phyloP scores from a whole-genome alignment of 2,329 filamentous ascomycete species.

The Sporothrix sp. region DNA sequence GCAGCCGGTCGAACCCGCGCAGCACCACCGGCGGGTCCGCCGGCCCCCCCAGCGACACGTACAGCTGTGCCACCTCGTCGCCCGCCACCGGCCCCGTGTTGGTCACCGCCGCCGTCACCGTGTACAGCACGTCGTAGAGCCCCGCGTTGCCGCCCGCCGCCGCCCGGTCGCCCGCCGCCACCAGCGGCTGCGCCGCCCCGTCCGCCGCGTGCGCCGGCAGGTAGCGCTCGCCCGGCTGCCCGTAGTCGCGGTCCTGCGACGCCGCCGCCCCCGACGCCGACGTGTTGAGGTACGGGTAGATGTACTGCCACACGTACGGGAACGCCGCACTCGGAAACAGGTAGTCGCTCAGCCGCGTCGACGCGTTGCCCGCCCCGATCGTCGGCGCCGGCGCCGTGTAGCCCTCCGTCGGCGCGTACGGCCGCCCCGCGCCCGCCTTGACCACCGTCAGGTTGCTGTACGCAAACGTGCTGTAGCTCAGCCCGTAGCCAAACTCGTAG shows the following conservation, averaged over 20 bases:
- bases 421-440: conserved; percentile 35
- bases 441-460: conserved; percentile 57
- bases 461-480: conserved; percentile 70
- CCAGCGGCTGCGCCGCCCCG: conserved; percentile 45
- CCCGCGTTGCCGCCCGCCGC: conserved; percentile 51
- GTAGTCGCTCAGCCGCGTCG: conserved; percentile 51
- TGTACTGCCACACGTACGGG: conserved; percentile 42
- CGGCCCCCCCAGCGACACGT: conserved; percentile 70
- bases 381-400: conserved; percentile 52
- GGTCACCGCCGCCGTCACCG: conserved; percentile 55
- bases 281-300: conserved; percentile 65
- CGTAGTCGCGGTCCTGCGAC: conserved; percentile 50
- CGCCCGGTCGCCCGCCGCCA: conserved; percentile 36
- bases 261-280: conserved; percentile 46
- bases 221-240: conserved; percentile 42
- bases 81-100: conserved; percentile 59
- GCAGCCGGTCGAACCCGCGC: conserved; percentile 71
- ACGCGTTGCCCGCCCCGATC: conserved; percentile 51
- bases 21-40: conserved; percentile 59
- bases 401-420: conserved; percentile 51
- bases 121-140: conserved; percentile 62
- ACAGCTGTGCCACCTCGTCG: conserved; percentile 67
- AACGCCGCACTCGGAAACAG: conserved; percentile 52
- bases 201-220: conserved; percentile 45
- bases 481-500: conserved; percentile 72